Evolutionary conservation across 73 alveolate genomes (phyloP), one percentile per base, ranked within the genome.

Genomic region (Paramecium octaurelia): DNA sequence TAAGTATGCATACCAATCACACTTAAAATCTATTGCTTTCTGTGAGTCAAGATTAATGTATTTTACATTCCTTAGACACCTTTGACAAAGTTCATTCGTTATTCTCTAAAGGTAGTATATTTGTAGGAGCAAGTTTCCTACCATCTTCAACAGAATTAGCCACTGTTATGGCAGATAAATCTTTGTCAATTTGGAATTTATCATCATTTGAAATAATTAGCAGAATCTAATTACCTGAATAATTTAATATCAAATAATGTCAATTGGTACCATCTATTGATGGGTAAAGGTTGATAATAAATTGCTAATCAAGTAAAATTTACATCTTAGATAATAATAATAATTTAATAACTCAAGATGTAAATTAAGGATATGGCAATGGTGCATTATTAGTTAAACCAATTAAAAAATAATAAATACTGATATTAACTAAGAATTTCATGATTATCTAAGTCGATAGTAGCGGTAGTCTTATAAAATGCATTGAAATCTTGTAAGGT

Each of bases 31-130:
- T 80, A 46, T 35, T 80, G 10, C 73, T 80, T 43, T 21, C 48
- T 9, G 77, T 80, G 0, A 80, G 76, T 44, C 14, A 20, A 24
- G 91, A 80, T 18, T 34, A 23, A 14, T 80, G 91, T 80, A 35
- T 80, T 18, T 64, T 80, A 6, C 57, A 40, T 24, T 80, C 70
- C 4, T 48, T 80, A 80, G 44, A 80, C 29, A 10, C 76, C 12
- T 80, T 43, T 80, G 91, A 80, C 21, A 80, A 80, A 80, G 91
- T 80, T 23, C 91, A 80, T 80, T 80, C 91, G 6, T 24, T 80
- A 20, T 80, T 80, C 16, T 59, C 91, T 4, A 80, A 80, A 46
- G 43, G 50, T 20, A 44, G 76, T 48, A 42, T 80, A 44, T 80
- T 80, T 48, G 91, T 80, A 1, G 57, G 57, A 20, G 91, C 91